Evolutionary conservation across 2,329 filamentous ascomycete genomes (phyloP), one percentile per base, ranked within the genome.

Genomic region (Emericellopsis atlantica): DNA sequence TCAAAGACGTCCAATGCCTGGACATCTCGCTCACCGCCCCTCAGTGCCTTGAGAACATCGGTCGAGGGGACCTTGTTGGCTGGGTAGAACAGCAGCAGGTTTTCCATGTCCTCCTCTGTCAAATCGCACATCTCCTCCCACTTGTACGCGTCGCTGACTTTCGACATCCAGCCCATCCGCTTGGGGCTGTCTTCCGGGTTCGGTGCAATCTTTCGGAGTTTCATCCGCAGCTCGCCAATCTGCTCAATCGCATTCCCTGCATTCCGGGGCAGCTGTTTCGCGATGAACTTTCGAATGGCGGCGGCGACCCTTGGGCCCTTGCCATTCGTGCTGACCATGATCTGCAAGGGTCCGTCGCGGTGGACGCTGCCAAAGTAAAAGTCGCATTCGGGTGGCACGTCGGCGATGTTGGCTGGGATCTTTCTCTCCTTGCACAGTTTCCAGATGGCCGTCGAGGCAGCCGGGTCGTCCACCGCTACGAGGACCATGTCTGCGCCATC

Each of bases 261-360:
- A 48, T 92, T 87, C 15, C 67, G 64, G 2, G 92, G 92, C 43
- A 98, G 64, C 38, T 69, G 71, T 16, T 68, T 72, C 15, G 87
- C 89, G 48, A 98, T 95, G 55, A 84, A 78, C 55, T 82, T 75
- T 41, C 90, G 70, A 39, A 98, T 84, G 37, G 89, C 80, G 49
- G 86, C 90, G 9, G 92, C 92, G 47, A 98, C 66, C 56, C 90
- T 81, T 0, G 92, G 92, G 0, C 92, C 92, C 57, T 95, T 95
- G 40, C 92, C 92, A 58, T 96, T 98, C 31, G 92, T 98, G 65
- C 85, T 93, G 51, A 98, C 90, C 92, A 98, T 98, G 54, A 98
- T 82, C 67, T 98, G 92, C 45, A 98, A 64, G 6, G 92, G 92
- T 0, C 92, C 92, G 58, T 98, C 92, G 39, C 92, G 81, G 63